These are phyloP conservation scores for Boeremia exigua DNA, from an alignment of 2,329 filamentous ascomycete genomes.

Conservation along the genomic window DNA sequence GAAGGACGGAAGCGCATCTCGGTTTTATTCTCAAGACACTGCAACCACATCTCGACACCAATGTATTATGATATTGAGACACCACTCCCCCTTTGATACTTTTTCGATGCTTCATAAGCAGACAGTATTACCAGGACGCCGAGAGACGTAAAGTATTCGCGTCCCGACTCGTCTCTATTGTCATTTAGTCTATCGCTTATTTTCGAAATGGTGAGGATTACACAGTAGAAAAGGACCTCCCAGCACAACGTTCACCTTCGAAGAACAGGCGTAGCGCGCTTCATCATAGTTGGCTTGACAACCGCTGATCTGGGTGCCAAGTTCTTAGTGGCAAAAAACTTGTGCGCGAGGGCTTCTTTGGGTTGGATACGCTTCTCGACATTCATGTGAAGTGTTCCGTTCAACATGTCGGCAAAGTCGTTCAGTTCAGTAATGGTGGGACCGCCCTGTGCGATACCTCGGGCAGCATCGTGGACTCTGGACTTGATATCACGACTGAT, in stretches of 20 bases:
- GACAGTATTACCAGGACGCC: too few relatives aligned
- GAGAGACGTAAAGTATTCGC: too few relatives aligned
- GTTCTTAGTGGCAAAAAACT: conserved; percentile 70
- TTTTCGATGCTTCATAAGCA: too few relatives aligned
- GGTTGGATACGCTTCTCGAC: conserved; percentile 91
- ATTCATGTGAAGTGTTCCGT: conserved; percentile 86
- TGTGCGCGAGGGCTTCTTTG: conserved; percentile 83
- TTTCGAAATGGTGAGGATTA: too few relatives aligned
- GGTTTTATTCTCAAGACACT: too few relatives aligned
- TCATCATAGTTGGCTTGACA: conserved; percentile 35
- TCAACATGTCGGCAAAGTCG: conserved; percentile 84
- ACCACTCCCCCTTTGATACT: too few relatives aligned
- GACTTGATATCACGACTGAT: conserved; percentile 74
- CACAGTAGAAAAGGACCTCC: background rate
- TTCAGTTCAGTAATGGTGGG: conserved; percentile 77
- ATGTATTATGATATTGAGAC: too few relatives aligned
- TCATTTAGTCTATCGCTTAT: too few relatives aligned
- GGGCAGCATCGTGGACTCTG: conserved; percentile 73
- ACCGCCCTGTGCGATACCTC: conserved; percentile 70
- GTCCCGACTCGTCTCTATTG: too few relatives aligned
- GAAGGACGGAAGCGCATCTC: too few relatives aligned
- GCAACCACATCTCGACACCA: too few relatives aligned
- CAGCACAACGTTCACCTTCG: conserved; percentile 20
- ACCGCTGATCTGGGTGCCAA: conserved; percentile 32
- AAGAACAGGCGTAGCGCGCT: conserved; percentile 23